Base-by-base conservation (phyloP, 2,329 filamentous ascomycete species). In the Leptographium wingfieldii region DNA sequence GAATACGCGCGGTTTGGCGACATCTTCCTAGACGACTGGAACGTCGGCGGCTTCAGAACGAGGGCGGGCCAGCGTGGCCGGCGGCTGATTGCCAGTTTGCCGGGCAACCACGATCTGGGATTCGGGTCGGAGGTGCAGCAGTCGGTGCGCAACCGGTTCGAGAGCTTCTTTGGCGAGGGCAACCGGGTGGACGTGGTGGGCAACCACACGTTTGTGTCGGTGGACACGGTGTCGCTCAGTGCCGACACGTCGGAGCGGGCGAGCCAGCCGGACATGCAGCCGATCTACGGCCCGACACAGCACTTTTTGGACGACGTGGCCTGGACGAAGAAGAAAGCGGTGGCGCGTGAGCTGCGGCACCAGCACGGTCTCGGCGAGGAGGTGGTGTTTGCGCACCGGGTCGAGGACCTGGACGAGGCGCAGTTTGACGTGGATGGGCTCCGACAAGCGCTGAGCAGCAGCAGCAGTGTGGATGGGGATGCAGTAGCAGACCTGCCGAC, bases 51-150 rank as follows among this genome's bases (percentile, higher is more conserved):
- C 57, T 73, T 74, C 19, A 56, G 55, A 6, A 76, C 84, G 0
- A 76, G 79, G 0, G 71, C 77, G 1, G 84, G 84, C 61, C 82
- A 85, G 64, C 78, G 82, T 35, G 86, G 87, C 5, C 81, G 88
- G 60, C 92, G 88, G 73, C 76, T 97, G 58, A 86, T 97, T 58
- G 84, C 88, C 22, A 92, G 87, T 68, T 70, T 99, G 60, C 94
- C 94, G 0, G 94, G 94, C 2, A 99, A 99, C 68, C 94, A 99
- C 70, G 94, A 99, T 70, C 72, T 97, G 49, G 94, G 94, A 0
- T 96, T 97, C 68, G 92, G 90, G 3, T 84, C 84, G 27, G 88
- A 92, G 53, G 85, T 99, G 55, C 90, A 96, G 69, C 70, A 86
- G 10, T 79, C 87, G 0, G 90, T 96, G 40, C 82, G 92, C 57